Evolutionary conservation across 169 alveolate species (phyloP), one percentile per base, ranked within the genome.

Genomic region (Plasmodium vinckei): DNA sequence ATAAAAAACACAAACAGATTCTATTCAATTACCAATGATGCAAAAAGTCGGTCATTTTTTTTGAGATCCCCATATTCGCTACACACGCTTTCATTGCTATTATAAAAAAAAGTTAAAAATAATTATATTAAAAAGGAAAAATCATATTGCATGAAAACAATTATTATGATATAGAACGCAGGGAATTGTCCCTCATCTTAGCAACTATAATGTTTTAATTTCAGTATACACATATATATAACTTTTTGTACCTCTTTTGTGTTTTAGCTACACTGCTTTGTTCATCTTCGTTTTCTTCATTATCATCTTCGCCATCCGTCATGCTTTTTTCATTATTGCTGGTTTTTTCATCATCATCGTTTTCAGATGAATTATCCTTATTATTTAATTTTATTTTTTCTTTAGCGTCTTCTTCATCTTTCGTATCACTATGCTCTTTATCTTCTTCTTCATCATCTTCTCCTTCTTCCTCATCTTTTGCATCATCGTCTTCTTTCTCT

Each of bases 41-140:
- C 67, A 67, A 79, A 79, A 46, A 79, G 13, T 9, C 89, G 89
- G 19, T 79, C 89, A 49, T 65, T 79, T 59, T 79, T 79, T 60
- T 79, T 79, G n/a, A 65, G 53, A 42, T 79, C 82, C 33, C 89
- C 56, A n/a, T 27, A 17, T 53, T 53, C 89, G 46, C 89, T 79
- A 47, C 65, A 4, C 13, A 19, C 84, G 68, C 89, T 79, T 39
- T 79, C 89, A 23, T 49, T 79, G 65, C 68, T 79, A 44, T 79
- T 79, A 63, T 12, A 59, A 67, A 42, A 61, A 53, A 71, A 64
- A 56, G 57, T 10, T 46, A 59, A 21, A 47, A 15, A 47, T 17
- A 46, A 12, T n/a, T 64, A 2, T 15, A 53, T 49, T 12, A 51
- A n/a, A 51, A 21, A 27, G 39, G 67, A 57, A 19, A 10, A 9